Conservation (phyloP, 257 asterid genomes). For the Solanum verrucosum region DNA sequence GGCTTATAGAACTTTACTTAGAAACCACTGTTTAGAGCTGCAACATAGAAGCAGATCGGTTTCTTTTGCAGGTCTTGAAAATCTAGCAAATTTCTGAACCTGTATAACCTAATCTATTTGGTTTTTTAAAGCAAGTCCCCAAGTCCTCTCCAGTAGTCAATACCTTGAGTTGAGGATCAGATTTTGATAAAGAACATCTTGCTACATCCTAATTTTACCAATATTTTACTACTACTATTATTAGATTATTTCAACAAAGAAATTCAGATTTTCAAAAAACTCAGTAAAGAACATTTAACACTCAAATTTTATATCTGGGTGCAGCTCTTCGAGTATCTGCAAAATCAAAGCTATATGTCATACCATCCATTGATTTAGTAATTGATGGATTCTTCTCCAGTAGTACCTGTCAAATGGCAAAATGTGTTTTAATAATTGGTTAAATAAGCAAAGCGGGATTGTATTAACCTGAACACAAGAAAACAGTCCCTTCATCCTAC, state of each 20-base stretch:
- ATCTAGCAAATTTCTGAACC: neutral
- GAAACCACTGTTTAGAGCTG: neutral
- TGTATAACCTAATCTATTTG: neutral
- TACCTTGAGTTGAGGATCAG: neutral
- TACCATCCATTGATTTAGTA: slow-evolving; percentile 52
- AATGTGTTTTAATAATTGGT: neutral
- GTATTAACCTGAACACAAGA: neutral
- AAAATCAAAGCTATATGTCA: neutral
- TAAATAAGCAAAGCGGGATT: neutral
- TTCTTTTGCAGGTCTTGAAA: neutral
- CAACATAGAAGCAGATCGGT: neutral
- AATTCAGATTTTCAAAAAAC: neutral
- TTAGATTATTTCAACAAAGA: neutral
- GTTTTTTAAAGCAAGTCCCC: neutral
- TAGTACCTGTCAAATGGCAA: slow-evolving; percentile 59
- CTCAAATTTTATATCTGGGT: neutral
- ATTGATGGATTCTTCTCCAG: slow-evolving; percentile 66
- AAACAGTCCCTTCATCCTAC: neutral
- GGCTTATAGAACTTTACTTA: neutral
- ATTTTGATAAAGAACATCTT: neutral
- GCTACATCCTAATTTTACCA: neutral
- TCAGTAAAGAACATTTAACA: neutral
- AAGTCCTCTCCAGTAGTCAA: neutral
- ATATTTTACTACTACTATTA: neutral
- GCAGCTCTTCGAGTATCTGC: neutral